Percentiles rank a stretch among this genome's conserved stretches.
phyloP scores from a whole-genome alignment of 768 basidiomycete species.

The Postia placenta region DNA sequence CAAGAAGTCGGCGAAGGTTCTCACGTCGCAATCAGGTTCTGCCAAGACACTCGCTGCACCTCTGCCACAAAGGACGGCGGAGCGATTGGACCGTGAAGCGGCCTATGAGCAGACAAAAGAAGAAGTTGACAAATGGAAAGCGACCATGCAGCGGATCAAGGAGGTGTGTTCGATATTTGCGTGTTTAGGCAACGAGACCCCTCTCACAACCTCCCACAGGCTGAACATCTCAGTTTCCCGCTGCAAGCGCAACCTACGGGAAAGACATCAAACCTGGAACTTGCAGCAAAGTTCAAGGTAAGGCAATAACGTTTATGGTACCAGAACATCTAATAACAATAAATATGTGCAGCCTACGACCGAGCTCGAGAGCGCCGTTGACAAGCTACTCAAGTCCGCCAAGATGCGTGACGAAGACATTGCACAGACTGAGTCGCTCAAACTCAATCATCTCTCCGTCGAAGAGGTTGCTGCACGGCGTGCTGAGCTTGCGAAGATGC shows the following conservation, averaged over 20 bases:
- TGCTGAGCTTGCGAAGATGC: conserved; percentile 77
- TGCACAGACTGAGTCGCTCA: conserved; percentile 72
- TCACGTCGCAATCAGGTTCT: conserved; percentile 49
- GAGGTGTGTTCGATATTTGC: conserved; percentile 71
- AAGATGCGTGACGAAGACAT: conserved; percentile 80
- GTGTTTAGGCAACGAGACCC: too few relatives aligned
- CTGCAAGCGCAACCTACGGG: conserved; percentile 56
- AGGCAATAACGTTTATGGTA: conserved; percentile 3
- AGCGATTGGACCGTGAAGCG: conserved; percentile 86
- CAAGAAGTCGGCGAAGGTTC: conserved; percentile 62
- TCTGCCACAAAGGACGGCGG: conserved; percentile 79
- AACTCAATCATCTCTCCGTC: conserved; percentile 73
- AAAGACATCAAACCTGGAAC: conserved; percentile 64
- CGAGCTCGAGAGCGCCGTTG: conserved; percentile 78
- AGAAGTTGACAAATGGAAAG: conserved; percentile 91
- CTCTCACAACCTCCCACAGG: conserved; percentile 43
- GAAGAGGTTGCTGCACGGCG: conserved; percentile 85
- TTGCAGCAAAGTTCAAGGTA: conserved; percentile 84
- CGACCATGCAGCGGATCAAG: conserved; percentile 86
- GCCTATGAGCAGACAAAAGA: conserved; percentile 91
- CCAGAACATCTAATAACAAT: background rate
- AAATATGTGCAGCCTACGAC: conserved; percentile 59
- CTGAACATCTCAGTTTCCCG: conserved; percentile 84
- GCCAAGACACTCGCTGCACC: conserved; percentile 70
- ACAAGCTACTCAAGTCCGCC: conserved; percentile 73